Evolutionary conservation across 805 yeast species (phyloP).

Genomic region (Pachysolen tannophilus): DNA sequence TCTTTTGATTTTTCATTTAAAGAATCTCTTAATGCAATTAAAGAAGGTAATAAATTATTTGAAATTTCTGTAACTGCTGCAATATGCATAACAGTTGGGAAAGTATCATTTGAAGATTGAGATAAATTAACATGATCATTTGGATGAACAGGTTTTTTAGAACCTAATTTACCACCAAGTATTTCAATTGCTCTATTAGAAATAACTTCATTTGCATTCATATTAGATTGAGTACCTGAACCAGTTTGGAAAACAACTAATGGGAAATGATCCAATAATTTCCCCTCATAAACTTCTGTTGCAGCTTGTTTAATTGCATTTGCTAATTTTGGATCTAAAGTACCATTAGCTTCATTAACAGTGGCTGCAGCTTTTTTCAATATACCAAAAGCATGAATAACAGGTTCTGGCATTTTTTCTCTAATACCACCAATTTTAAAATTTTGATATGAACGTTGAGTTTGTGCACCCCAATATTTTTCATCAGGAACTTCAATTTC

Average conservation of each 20-base stretch:
- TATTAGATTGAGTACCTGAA: constrained; percentile 96
- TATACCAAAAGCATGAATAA: constrained; percentile 86
- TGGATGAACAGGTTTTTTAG: constrained; percentile 94
- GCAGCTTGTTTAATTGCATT: constrained; percentile 89
- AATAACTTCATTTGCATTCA: constrained; percentile 98
- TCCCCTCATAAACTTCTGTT: constrained; percentile 89
- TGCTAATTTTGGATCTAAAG: constrained; percentile 76
- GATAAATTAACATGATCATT: constrained; percentile 98
- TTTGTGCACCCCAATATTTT: constrained; percentile 98
- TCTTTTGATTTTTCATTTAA: constrained; percentile 72
- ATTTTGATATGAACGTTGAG: constrained; percentile 87
- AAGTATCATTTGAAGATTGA: constrained; percentile 97
- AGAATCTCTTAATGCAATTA: constrained; percentile 71
- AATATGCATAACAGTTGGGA: constrained; percentile 99
- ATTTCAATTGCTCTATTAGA: constrained; percentile 97
- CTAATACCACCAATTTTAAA: constrained; percentile 93
- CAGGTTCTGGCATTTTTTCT: constrained; percentile 87
- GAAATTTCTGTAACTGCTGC: constrained; percentile 93
- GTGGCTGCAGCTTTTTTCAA: constrained; percentile 92
- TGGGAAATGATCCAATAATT: constrained; percentile 91
- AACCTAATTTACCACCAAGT: constrained; percentile 86
- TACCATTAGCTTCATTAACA: constrained; percentile 77
- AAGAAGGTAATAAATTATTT: constrained; percentile 68
- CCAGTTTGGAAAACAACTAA: constrained; percentile 99
- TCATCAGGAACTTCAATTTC: constrained; percentile 84